These are phyloP conservation scores for Coemansia sp. DNA, from an alignment of 192 early-diverging fungal genomes.

Conservation along the genomic window DNA sequence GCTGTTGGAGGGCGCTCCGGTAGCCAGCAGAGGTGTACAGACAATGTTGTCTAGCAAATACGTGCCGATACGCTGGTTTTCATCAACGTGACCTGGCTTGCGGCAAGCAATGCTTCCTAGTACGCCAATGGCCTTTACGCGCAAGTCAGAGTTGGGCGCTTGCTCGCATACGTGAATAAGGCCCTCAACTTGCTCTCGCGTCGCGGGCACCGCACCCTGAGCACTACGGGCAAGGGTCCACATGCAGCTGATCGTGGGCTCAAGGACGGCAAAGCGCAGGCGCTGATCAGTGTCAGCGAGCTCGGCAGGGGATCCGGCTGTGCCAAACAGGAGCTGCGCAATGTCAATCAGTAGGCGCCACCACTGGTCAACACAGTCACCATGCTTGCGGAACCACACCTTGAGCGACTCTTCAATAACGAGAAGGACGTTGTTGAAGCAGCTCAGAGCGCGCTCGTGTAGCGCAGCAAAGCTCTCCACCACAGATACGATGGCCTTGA, in stretches of 20 bases:
- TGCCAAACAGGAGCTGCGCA: constrained; percentile 58
- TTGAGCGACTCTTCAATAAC: constrained; percentile 69
- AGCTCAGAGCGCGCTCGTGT: constrained; percentile 70
- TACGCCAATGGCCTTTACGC: constrained; percentile 72
- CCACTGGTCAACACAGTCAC: constrained; percentile 29
- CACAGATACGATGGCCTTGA: constrained; percentile 54
- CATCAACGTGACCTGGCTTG: constrained; percentile 60
- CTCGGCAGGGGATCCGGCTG: constrained; percentile 53
- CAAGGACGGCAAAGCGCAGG: constrained; percentile 62
- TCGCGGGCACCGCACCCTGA: constrained; percentile 59
- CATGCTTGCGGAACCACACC: constrained; percentile 63
- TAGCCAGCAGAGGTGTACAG: constrained; percentile 19
- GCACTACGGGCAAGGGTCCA: constrained; percentile 77
- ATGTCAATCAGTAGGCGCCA: constrained; percentile 68
- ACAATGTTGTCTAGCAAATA: constrained; percentile 62
- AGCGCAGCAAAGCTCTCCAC: constrained; percentile 61
- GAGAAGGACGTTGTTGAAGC: constrained; percentile 76
- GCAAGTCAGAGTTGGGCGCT: constrained; percentile 35
- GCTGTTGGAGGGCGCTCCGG: constrained; percentile 5
- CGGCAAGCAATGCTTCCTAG: constrained; percentile 74
- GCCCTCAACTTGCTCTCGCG: constrained; percentile 52
- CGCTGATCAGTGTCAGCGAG: constrained; percentile 58
- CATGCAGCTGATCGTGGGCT: constrained; percentile 70
- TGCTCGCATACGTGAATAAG: constrained; percentile 47
- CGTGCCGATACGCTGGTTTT: constrained; percentile 62